phyloP scores from a whole-genome alignment of 1,139 yeast species.

The Pichia sp. region DNA sequence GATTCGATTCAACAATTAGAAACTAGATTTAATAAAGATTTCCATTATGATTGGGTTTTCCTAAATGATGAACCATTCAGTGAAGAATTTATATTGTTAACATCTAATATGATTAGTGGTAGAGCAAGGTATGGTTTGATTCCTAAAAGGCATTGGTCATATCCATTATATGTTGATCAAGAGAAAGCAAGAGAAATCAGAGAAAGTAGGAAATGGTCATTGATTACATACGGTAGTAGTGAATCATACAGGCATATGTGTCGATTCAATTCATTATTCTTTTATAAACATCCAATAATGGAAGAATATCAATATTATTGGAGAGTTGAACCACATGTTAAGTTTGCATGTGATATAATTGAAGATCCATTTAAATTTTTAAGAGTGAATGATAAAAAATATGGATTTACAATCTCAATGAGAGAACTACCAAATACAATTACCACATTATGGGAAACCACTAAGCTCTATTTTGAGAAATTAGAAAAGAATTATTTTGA shows the following conservation, averaged over 20 bases:
- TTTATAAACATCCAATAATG: conserved; percentile 37
- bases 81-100: conserved; percentile 39
- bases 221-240: conserved; percentile 46
- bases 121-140: conserved; percentile 55
- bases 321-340: conserved; percentile 57
- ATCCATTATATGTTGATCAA: conserved; percentile 60
- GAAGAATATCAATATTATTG: conserved; percentile 39
- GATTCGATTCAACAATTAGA: conserved; percentile 45
- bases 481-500: conserved; percentile 15
- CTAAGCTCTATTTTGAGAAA: conserved; percentile 41
- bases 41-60: conserved; percentile 56
- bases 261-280: conserved; percentile 50
- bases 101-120: conserved; percentile 49
- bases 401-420: conserved; percentile 51
- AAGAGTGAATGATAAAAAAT: conserved; percentile 43
- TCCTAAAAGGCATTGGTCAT: conserved; percentile 64
- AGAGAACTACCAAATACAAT: conserved; percentile 47
- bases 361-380: conserved; percentile 48
- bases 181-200: conserved; percentile 49
- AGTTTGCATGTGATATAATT: conserved; percentile 47
- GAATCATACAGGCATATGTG: conserved; percentile 62
- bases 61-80: conserved; percentile 49
- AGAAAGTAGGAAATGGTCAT: conserved; percentile 35
- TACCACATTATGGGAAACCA: conserved; percentile 39
- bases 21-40: conserved; percentile 45